These are phyloP conservation scores for Leccinum subgranulosum DNA, from an alignment of 768 basidiomycete genomes.

Conservation along the genomic window DNA sequence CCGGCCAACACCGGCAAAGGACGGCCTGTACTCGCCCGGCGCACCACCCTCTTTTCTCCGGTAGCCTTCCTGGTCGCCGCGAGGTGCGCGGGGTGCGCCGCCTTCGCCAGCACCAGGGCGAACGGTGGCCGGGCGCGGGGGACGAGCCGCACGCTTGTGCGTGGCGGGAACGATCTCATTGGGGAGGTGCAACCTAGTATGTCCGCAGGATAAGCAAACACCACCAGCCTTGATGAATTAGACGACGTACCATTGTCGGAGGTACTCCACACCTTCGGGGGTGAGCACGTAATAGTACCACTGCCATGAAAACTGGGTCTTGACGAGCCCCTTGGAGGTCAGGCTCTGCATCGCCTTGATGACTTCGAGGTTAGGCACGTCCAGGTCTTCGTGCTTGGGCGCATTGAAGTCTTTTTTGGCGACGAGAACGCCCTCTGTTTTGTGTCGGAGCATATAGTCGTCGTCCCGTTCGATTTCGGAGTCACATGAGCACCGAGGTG, in stretches of 20 bases:
- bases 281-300: constrained; percentile 99
- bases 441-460: neutral
- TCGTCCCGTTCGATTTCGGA: neutral
- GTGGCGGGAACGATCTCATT: constrained; percentile 95
- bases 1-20: constrained; percentile 85
- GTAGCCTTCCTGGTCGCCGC: constrained; percentile 89
- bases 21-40: constrained; percentile 85
- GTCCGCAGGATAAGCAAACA: neutral
- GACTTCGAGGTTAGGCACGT: constrained; percentile 66
- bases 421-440: constrained; percentile 92
- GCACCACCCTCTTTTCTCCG: constrained; percentile 83
- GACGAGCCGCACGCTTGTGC: constrained; percentile 94
- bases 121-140: constrained; percentile 75
- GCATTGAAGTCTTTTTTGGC: constrained; percentile 99
- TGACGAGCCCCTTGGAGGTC: constrained; percentile 80
- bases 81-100: constrained; percentile 83
- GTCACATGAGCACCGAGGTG: neutral
- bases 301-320: constrained; percentile 99
- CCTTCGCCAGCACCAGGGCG: constrained; percentile 72
- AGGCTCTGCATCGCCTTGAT: constrained; percentile 71
- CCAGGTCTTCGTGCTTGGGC: constrained; percentile 90
- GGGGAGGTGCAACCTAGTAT: constrained; percentile 86
- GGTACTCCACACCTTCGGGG: constrained; percentile 94
- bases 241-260: constrained; percentile 72
- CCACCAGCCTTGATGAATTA: neutral